Conservation (phyloP, 192 early-diverging fungal species). For the Backusella psychrophila region DNA sequence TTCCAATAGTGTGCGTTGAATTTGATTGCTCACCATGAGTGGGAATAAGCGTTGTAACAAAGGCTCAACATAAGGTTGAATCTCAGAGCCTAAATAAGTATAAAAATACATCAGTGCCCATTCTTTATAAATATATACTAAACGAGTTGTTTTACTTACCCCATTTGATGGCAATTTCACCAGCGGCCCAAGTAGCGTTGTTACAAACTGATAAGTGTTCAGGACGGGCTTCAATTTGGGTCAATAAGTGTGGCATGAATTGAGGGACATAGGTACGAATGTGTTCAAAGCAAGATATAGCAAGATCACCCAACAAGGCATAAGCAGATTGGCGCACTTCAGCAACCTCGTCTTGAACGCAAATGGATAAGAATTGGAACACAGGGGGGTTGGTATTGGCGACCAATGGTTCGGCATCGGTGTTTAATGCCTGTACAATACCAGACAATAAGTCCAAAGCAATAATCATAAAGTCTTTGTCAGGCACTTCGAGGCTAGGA, state of each 20-base stretch:
- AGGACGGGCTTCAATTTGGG: conserved; percentile 70
- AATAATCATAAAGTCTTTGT: conserved; percentile 97
- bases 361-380: conserved; percentile 76
- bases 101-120: neutral
- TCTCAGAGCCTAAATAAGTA: conserved; percentile 52
- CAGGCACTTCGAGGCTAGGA: conserved; percentile 65
- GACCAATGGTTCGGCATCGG: conserved; percentile 73
- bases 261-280: conserved; percentile 77
- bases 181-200: conserved; percentile 97
- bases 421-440: conserved; percentile 88
- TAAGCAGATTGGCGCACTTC: conserved; percentile 95
- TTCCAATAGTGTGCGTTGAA: conserved; percentile 80
- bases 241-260: conserved; percentile 77
- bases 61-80: conserved; percentile 76
- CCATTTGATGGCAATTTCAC: conserved; percentile 91
- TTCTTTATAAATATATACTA: neutral
- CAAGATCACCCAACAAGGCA: conserved; percentile 95
- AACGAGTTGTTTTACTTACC: conserved; percentile 34
- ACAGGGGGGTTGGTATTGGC: conserved; percentile 67
- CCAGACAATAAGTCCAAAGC: conserved; percentile 93
- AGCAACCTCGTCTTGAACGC: conserved; percentile 63
- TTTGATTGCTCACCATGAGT: conserved; percentile 66
- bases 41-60: conserved; percentile 85
- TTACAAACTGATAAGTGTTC: conserved; percentile 90
- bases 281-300: conserved; percentile 84